These are phyloP conservation scores for Amanita thiersii DNA, from an alignment of 768 basidiomycete genomes.

Conservation along the genomic window DNA sequence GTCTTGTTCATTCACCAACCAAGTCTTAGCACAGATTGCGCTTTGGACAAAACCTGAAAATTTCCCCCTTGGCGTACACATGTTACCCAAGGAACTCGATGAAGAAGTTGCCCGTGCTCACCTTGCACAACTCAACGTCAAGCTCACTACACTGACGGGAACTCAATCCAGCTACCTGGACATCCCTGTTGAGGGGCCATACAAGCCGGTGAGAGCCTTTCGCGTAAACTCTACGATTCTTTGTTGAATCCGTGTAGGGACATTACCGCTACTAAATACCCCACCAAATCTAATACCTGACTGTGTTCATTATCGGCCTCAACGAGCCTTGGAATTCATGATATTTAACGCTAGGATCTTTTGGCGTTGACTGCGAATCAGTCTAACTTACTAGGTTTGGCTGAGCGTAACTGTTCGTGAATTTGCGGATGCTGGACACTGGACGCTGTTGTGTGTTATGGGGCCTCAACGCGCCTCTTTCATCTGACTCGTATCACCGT, in stretches of 20 bases:
- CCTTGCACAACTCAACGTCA: constrained; percentile 85
- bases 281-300: constrained; percentile 14
- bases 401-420: constrained; percentile 14
- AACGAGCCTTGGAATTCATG: constrained; percentile 68
- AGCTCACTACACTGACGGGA: constrained; percentile 68
- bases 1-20: constrained; percentile 99
- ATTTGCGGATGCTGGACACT: constrained; percentile 3
- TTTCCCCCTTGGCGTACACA: constrained; percentile 97
- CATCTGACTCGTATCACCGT: not conserved
- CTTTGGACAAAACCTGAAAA: constrained; percentile 90
- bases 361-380: constrained; percentile 39
- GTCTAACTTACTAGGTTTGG: constrained; percentile 38
- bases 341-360: constrained; percentile 57
- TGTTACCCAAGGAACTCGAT: constrained; percentile 96
- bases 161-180: constrained; percentile 89
- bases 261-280: constrained; percentile 40
- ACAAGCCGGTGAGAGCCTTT: constrained; percentile 36
- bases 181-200: constrained; percentile 71
- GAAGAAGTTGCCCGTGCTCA: constrained; percentile 99
- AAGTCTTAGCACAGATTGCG: constrained; percentile 96
- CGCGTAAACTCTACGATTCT: constrained; percentile 6
- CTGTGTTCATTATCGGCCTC: constrained; percentile 53
- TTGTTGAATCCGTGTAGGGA: constrained; percentile 15
- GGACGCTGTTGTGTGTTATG: not conserved
- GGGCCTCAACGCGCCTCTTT: constrained; percentile 34